Conservation (phyloP, 2,329 filamentous ascomycete species). For the Aureobasidium sp. region DNA sequence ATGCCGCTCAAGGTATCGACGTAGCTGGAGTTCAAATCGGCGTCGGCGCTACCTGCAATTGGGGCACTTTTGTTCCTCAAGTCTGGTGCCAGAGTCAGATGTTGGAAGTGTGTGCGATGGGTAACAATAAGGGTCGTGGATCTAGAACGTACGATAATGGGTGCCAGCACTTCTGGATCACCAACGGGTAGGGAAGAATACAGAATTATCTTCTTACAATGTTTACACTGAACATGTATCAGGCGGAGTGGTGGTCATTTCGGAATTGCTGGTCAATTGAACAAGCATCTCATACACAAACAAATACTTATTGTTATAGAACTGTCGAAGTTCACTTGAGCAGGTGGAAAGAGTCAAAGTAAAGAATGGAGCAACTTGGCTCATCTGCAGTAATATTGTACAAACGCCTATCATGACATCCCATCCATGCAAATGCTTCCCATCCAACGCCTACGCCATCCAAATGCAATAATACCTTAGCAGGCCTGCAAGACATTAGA, state of each 20-base stretch:
- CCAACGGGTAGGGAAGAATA: not conserved
- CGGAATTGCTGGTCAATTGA: not conserved
- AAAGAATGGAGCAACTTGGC: not conserved
- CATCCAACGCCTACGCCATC: not conserved
- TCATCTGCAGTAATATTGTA: not conserved
- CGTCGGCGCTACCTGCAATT: not conserved
- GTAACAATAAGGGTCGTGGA: not conserved
- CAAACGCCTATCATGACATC: not conserved
- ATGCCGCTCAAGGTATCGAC: not conserved
- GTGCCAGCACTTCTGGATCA: not conserved
- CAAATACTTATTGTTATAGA: not conserved
- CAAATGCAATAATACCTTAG: not conserved
- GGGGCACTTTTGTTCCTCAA: not conserved
- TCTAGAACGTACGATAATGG: not conserved
- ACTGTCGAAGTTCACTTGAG: not conserved
- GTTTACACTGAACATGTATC: not conserved
- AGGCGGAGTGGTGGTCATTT: not conserved
- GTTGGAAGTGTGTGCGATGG: not conserved
- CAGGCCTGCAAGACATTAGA: not conserved
- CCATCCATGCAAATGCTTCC: not conserved
- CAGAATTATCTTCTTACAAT: not conserved
- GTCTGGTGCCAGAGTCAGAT: constrained; percentile 6
- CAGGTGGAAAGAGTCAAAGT: not conserved
- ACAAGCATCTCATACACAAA: not conserved
- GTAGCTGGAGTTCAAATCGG: not conserved